These are phyloP conservation scores for Pelargonium nanum DNA, from an alignment of 345 rosid species.

Conservation along the genomic window DNA sequence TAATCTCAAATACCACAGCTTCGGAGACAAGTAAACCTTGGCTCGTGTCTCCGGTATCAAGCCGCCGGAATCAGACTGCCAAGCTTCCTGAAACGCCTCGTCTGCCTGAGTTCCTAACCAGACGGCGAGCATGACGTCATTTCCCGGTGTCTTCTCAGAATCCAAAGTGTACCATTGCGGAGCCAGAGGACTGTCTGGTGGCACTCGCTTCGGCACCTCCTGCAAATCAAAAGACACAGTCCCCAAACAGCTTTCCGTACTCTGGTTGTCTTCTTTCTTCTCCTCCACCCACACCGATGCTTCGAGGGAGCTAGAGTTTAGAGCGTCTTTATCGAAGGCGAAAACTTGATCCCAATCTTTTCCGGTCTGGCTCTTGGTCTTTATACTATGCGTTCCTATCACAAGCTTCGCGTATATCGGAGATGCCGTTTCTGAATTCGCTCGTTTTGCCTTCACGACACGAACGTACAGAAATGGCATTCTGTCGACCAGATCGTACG, in stretches of 20 bases:
- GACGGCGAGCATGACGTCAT: slow-evolving; percentile 89
- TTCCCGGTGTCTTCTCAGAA: slow-evolving; percentile 50
- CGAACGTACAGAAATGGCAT: slow-evolving; percentile 80
- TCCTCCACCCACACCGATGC: slow-evolving; percentile 74
- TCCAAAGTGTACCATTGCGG: slow-evolving; percentile 90
- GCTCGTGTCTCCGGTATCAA: slow-evolving; percentile 79
- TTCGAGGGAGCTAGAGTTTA: slow-evolving; percentile 60
- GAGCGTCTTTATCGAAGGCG: slow-evolving; percentile 71
- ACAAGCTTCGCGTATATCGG: slow-evolving; percentile 57
- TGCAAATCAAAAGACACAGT: slow-evolving; percentile 85
- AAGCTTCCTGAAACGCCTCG: slow-evolving; percentile 91
- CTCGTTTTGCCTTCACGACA: slow-evolving; percentile 56
- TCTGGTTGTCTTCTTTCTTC: slow-evolving; percentile 44
- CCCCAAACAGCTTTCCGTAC: slow-evolving; percentile 49
- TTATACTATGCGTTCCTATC: slow-evolving; percentile 71
- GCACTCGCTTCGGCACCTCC: slow-evolving; percentile 78
- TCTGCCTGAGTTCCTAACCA: slow-evolving; percentile 93
- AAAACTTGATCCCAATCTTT: slow-evolving; percentile 91
- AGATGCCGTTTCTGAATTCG: slow-evolving; percentile 23
- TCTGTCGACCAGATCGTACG: slow-evolving; percentile 68
- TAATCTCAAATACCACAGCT: slow-evolving; percentile 89
- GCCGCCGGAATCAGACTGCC: slow-evolving; percentile 98
- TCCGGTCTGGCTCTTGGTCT: slow-evolving; percentile 49
- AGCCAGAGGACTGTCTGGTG: slow-evolving; percentile 86
- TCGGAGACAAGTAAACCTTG: slow-evolving; percentile 81